Percentiles rank a stretch among this genome's conserved stretches.
These are phyloP conservation scores for Pleoardoris graminearum DNA, from an alignment of 2,329 filamentous ascomycete genomes.

Conservation along the genomic window DNA sequence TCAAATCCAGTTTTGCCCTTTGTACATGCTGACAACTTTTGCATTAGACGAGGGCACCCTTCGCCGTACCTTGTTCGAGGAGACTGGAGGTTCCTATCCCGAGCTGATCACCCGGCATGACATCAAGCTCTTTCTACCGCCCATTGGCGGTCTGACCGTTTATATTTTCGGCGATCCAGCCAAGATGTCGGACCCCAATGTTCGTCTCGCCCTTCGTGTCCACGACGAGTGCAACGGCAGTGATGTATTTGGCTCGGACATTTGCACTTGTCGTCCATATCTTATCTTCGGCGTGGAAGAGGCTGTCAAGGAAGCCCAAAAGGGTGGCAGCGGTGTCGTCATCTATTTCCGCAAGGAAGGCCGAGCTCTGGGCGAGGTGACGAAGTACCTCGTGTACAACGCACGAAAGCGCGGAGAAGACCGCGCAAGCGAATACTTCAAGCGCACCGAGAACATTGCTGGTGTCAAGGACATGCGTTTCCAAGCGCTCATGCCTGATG, in stretches of 20 bases:
- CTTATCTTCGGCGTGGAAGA: constrained; percentile 97
- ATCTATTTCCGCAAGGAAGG: constrained; percentile 99
- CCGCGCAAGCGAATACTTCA: constrained; percentile 88
- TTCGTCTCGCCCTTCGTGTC: constrained; percentile 79
- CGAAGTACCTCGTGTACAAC: constrained; percentile 84
- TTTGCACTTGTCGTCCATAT: constrained; percentile 95
- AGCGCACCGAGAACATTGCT: constrained; percentile 96
- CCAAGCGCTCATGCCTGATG: constrained; percentile 94
- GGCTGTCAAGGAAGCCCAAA: constrained; percentile 95
- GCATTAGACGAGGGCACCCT: constrained; percentile 76
- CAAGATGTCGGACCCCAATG: constrained; percentile 87
- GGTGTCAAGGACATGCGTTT: constrained; percentile 97
- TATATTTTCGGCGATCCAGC: constrained; percentile 96
- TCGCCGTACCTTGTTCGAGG: constrained; percentile 86
- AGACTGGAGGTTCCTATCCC: constrained; percentile 93
- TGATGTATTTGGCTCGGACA: constrained; percentile 97
- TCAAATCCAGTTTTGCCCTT: not conserved
- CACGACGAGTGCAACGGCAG: constrained; percentile 93
- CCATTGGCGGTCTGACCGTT: constrained; percentile 92
- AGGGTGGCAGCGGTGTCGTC: constrained; percentile 88
- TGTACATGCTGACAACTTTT: constrained; percentile 21
- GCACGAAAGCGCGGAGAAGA: constrained; percentile 75
- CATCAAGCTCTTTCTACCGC: constrained; percentile 93
- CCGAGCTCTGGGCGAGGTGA: constrained; percentile 90
- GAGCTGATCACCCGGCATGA: constrained; percentile 94